These are phyloP conservation scores for Solanum hybrid DNA, from an alignment of 305 asterid species.

Conservation along the genomic window DNA sequence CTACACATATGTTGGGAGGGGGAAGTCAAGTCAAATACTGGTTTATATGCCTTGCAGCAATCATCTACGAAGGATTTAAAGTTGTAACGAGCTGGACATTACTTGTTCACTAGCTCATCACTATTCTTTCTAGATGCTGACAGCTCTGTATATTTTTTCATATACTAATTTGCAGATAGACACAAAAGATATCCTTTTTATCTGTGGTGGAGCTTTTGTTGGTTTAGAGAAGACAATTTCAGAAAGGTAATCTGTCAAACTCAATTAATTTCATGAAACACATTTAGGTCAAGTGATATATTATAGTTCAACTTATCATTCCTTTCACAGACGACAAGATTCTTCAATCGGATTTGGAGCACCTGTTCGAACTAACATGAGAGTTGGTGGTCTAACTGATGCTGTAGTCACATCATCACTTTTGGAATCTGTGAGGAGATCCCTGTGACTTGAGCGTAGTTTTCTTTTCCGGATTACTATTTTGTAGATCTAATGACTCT, in stretches of 20 bases:
- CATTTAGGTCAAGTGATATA: background rate
- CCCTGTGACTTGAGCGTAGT: background rate
- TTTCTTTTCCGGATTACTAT: background rate
- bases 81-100: background rate
- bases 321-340: conserved; percentile 52
- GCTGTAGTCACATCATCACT: conserved; percentile 50
- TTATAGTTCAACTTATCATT: conserved; percentile 7
- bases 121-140: background rate
- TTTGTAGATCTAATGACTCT: background rate
- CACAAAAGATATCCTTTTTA: conserved; percentile 63
- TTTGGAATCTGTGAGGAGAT: conserved; percentile 50
- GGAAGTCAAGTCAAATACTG: background rate
- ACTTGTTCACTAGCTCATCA: background rate
- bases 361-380: conserved; percentile 59
- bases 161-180: conserved; percentile 37
- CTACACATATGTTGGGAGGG: background rate
- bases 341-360: conserved; percentile 84
- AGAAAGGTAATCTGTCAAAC: conserved; percentile 42
- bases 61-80: background rate
- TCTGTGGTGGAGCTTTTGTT: conserved; percentile 79
- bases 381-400: conserved; percentile 42
- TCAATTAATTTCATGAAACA: conserved; percentile 3
- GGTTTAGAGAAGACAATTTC: conserved; percentile 74
- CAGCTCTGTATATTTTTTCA: background rate
- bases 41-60: background rate